Conservation (phyloP, 495 filamentous ascomycete species). For the Neurospora sp. region DNA sequence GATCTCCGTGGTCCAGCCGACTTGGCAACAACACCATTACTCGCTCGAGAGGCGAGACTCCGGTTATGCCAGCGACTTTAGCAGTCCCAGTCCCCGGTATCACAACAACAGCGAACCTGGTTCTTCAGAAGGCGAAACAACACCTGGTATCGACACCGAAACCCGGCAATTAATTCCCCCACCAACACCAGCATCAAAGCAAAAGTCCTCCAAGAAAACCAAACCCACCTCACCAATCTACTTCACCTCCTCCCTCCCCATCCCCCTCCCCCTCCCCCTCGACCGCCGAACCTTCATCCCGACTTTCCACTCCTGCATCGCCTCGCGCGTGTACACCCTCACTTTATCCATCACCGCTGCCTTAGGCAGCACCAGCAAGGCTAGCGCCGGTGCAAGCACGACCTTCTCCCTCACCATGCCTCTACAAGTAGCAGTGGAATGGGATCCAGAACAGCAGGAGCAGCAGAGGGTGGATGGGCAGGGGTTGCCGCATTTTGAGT, state of each 20-base stretch:
- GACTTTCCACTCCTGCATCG: slow-evolving; percentile 81
- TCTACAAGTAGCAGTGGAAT: slow-evolving; percentile 57
- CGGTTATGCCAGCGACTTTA: slow-evolving; percentile 29
- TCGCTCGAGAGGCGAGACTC: slow-evolving; percentile 48
- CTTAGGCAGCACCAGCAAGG: slow-evolving; percentile 12
- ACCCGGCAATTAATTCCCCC: neutral
- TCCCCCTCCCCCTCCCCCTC: slow-evolving; percentile 65
- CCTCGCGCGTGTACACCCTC: slow-evolving; percentile 68
- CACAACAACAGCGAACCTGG: slow-evolving; percentile 9
- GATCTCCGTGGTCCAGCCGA: slow-evolving; percentile 50
- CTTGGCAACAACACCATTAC: slow-evolving; percentile 52
- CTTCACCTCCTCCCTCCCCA: slow-evolving; percentile 55
- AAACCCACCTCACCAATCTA: slow-evolving; percentile 24
- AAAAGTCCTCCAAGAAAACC: neutral
- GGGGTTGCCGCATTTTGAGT: slow-evolving; percentile 29
- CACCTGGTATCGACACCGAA: neutral
- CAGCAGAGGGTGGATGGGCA: slow-evolving; percentile 2
- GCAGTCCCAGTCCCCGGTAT: neutral
- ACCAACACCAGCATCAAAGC: neutral
- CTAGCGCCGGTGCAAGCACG: slow-evolving; percentile 34
- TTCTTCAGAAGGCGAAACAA: slow-evolving; percentile 8
- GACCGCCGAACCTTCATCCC: slow-evolving; percentile 64
- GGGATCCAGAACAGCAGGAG: slow-evolving; percentile 3
- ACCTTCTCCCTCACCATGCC: slow-evolving; percentile 62
- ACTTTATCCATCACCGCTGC: slow-evolving; percentile 55